Evolutionary conservation across 2,329 filamentous ascomycete genomes (phyloP), one percentile per base, ranked within the genome.

Genomic region (Trichoderma atrobrunneum): DNA sequence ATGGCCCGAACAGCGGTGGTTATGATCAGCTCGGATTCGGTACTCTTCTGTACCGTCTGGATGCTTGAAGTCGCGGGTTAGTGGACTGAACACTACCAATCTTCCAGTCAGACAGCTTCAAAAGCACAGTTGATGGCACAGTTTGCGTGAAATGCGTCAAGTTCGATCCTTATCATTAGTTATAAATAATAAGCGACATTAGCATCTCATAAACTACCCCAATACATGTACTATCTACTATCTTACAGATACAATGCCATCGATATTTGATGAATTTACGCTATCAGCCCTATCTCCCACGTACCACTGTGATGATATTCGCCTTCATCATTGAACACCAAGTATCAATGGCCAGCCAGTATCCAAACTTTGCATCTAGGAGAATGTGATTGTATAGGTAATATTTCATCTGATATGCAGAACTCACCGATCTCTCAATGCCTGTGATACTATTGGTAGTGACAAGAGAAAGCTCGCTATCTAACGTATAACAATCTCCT

Each of bases 1-100:
- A 62, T 62, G 60, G 60, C 32, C 34, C 60, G 24, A 62, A 36
- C 32, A 62, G 60, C 60, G 60, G 60, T 16, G 60, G 60, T 28
- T 62, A 62, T 21, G 60, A 62, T 6, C 60, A 62, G 60, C 60
- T 62, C n/a, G 32, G 57, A 21, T 61, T 62, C 4, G 60, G 60
- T 43, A 62, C 60, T 16, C 60, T 62, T 62, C 14, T 62, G 3
- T 62, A 62, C 12, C 32, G 60, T 8, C 12, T 62, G 21, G 60
- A 62, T 12, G 60, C 32, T 62, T 62, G 60, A 62, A 18, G 5
- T 62, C 10, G 18, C 48, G 2, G 48, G 5, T 36, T 36, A 16
- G 14, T 36, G 34, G 14, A 16, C 34, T 3, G 14, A 36, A 36
- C 5, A 36, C 2, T 36, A 7, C 34, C 14, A 16, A 16, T 36